phyloP scores from a whole-genome alignment of 768 basidiomycete species.

The Trametes elegans region DNA sequence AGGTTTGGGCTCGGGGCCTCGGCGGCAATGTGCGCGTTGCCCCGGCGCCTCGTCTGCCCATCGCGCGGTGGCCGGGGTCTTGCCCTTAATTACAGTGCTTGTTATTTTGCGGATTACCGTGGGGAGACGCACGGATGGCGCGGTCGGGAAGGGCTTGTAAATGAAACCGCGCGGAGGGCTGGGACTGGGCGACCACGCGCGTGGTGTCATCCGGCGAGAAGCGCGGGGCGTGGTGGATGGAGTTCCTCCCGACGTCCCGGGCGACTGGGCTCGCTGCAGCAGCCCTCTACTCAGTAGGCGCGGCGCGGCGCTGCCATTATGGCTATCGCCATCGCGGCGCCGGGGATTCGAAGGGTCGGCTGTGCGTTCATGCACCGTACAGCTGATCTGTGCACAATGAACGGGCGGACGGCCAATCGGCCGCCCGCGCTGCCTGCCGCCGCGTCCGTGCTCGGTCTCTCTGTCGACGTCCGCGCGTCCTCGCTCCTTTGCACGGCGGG shows the following conservation, averaged over 20 bases:
- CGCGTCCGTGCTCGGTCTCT: no score
- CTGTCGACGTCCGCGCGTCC: not conserved
- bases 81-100: not conserved
- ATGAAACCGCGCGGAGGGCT: slow-evolving; percentile 6
- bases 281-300: not conserved
- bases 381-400: not conserved
- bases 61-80: slow-evolving; percentile 2
- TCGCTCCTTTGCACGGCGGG: slow-evolving; percentile 6
- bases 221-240: slow-evolving; percentile 19
- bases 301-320: not conserved
- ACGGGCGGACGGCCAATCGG: no score
- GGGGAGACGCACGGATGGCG: no score
- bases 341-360: not conserved
- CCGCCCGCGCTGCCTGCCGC: no score
- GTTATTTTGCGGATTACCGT: slow-evolving; percentile 4
- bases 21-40: slow-evolving; percentile 1
- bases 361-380: not conserved
- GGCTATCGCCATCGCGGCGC: no score
- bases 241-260: slow-evolving; percentile 1
- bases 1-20: not conserved
- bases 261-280: not conserved
- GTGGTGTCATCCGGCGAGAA: slow-evolving; percentile 17
- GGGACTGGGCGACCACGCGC: not conserved
- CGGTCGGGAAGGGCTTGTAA: no score
- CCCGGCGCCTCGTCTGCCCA: not conserved